phyloP scores from a whole-genome alignment of 1,284 basidiomycete species.

The Ceratobasidium sp. region DNA sequence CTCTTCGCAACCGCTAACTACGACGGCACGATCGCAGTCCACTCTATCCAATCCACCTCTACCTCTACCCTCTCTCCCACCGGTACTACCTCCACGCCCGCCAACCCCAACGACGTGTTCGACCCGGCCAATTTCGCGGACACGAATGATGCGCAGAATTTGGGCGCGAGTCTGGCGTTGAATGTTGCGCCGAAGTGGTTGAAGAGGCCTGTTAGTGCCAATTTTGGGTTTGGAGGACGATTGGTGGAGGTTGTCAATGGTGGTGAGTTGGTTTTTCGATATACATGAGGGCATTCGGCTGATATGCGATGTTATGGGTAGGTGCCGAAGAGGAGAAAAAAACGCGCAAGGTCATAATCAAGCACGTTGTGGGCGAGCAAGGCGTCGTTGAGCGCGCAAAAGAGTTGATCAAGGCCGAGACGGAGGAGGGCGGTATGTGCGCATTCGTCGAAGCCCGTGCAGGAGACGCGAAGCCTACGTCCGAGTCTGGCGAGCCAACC shows the following conservation, averaged over 20 bases:
- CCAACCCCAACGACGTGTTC: constrained; percentile 81
- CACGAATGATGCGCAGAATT: constrained; percentile 56
- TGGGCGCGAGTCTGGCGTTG: constrained; percentile 77
- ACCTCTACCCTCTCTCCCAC: constrained; percentile 51
- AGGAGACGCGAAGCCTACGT: constrained; percentile 48
- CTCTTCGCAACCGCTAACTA: constrained; percentile 88
- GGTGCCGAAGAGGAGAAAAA: constrained; percentile 81
- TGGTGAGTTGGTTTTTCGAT: constrained; percentile 5
- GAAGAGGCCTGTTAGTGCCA: constrained; percentile 82
- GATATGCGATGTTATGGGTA: constrained; percentile 54
- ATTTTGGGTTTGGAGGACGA: constrained; percentile 95
- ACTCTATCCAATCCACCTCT: constrained; percentile 89
- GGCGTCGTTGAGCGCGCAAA: constrained; percentile 83
- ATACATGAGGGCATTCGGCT: not conserved
- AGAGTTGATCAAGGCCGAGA: constrained; percentile 77
- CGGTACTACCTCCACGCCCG: constrained; percentile 67
- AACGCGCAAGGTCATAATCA: constrained; percentile 82
- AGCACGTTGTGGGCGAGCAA: constrained; percentile 83
- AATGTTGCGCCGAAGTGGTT: constrained; percentile 98
- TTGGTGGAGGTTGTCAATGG: constrained; percentile 82
- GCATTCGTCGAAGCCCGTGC: constrained; percentile 70
- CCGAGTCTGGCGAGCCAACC: constrained; percentile 61
- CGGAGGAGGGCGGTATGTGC: constrained; percentile 67
- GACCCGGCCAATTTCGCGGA: constrained; percentile 37
- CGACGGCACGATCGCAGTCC: constrained; percentile 83